These are phyloP conservation scores for Bruguiera hainesii DNA, from an alignment of 441 rosid genomes.

Conservation along the genomic window DNA sequence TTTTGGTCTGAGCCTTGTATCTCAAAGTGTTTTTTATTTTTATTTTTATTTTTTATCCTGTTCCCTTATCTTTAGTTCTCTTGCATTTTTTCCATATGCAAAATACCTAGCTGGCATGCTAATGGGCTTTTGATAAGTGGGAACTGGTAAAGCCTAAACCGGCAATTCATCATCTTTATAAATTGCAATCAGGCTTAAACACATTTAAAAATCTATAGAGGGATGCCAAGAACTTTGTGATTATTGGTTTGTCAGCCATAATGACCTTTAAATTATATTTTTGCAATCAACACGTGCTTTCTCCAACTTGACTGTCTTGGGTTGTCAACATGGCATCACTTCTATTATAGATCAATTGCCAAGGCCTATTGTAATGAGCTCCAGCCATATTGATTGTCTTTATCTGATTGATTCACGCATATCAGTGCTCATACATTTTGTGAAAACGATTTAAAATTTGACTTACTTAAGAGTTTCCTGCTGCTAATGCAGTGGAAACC, in stretches of 20 bases:
- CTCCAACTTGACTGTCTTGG: slow-evolving; percentile 8
- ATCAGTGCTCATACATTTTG: not conserved
- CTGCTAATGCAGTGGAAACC: slow-evolving; percentile 61
- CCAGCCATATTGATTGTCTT: not conserved
- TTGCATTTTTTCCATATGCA: not conserved
- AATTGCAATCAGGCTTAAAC: not conserved
- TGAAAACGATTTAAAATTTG: not conserved
- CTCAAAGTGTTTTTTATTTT: not conserved
- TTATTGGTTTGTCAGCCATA: not conserved
- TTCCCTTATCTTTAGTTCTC: not conserved
- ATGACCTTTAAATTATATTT: too few species aligned
- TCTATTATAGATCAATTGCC: not conserved
- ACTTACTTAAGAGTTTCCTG: slow-evolving; percentile 19
- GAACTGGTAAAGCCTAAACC: not conserved
- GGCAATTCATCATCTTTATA: not conserved
- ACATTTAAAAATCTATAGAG: not conserved
- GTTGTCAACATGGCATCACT: not conserved
- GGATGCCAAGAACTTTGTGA: not conserved
- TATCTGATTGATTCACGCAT: not conserved
- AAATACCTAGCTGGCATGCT: not conserved
- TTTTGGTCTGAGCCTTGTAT: not conserved
- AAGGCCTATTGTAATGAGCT: not conserved
- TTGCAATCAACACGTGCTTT: too few species aligned
- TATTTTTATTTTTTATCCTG: not conserved
- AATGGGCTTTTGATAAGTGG: not conserved